Evolutionary conservation across 306 rosid genomes (phyloP).

Genomic region (Cicer cuneatum): DNA sequence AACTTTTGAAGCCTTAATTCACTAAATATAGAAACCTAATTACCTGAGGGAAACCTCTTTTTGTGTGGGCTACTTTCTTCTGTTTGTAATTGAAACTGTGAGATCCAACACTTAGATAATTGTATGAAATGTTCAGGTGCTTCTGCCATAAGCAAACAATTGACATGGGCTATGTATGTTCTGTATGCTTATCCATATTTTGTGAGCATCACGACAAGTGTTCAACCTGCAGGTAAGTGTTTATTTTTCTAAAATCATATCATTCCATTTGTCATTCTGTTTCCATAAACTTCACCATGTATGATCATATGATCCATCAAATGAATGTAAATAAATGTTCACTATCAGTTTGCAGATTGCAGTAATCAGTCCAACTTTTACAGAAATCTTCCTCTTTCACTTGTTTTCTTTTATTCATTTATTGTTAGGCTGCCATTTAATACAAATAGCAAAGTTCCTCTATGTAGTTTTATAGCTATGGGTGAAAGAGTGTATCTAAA

Average conservation of each 20-base stretch:
- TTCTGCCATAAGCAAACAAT: slow-evolving; percentile 98
- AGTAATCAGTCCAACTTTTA: slow-evolving; percentile 12
- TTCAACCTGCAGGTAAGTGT: slow-evolving; percentile 95
- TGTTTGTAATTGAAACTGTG: slow-evolving; percentile 21
- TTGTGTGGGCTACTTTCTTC: slow-evolving; percentile 21
- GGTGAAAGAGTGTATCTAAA: slow-evolving; percentile 9
- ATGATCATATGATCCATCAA: slow-evolving; percentile 17
- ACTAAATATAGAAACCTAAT: slow-evolving; percentile 17
- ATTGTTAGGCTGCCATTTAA: background rate
- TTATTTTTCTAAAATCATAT: slow-evolving; percentile 29
- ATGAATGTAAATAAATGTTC: slow-evolving; percentile 21
- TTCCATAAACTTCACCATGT: slow-evolving; percentile 10
- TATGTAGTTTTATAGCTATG: slow-evolving; percentile 9
- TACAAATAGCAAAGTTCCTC: slow-evolving; percentile 10
- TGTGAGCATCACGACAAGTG: slow-evolving; percentile 96
- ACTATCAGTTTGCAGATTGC: slow-evolving; percentile 23
- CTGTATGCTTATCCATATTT: slow-evolving; percentile 96
- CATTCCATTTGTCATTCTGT: slow-evolving; percentile 27
- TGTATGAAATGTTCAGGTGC: slow-evolving; percentile 74
- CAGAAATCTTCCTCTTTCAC: slow-evolving; percentile 17
- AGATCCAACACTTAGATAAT: slow-evolving; percentile 15
- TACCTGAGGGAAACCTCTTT: slow-evolving; percentile 4
- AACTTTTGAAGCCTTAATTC: slow-evolving; percentile 31
- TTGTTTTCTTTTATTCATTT: slow-evolving; percentile 2
- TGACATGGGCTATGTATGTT: slow-evolving; percentile 94